These are phyloP conservation scores for Fraxinus albicans DNA, from an alignment of 305 asterid species.

Conservation along the genomic window DNA sequence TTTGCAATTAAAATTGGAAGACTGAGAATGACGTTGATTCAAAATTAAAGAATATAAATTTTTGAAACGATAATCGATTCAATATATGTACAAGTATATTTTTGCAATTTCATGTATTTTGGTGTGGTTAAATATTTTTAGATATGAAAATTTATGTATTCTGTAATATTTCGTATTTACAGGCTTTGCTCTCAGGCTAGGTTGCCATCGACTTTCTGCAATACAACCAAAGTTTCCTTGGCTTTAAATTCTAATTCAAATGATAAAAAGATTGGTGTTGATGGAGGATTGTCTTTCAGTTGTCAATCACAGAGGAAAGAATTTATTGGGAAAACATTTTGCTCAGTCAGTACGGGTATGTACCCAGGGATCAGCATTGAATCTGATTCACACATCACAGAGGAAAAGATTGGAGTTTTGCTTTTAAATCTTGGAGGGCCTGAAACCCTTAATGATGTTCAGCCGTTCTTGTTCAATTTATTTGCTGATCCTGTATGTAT, in stretches of 20 bases:
- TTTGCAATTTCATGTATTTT: neutral
- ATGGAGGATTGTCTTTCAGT: constrained; percentile 40
- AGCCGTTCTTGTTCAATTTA: constrained; percentile 83
- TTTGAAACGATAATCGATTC: neutral
- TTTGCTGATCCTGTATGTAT: constrained; percentile 86
- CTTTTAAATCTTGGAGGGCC: constrained; percentile 98
- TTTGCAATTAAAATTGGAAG: neutral
- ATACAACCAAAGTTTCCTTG: constrained; percentile 1
- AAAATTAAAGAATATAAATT: neutral
- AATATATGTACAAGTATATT: neutral
- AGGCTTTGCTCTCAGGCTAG: constrained; percentile 30
- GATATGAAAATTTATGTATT: neutral
- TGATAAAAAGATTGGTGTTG: constrained; percentile 17
- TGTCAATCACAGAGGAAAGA: constrained; percentile 29
- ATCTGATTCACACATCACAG: constrained; percentile 39
- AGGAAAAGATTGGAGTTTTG: constrained; percentile 82
- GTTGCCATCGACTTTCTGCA: constrained; percentile 18
- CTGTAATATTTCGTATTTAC: neutral
- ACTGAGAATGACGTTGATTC: neutral
- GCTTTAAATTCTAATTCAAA: constrained; percentile 24
- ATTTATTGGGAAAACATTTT: constrained; percentile 39
- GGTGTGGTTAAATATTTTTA: neutral
- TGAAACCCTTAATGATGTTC: constrained; percentile 85
- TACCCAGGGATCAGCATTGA: constrained; percentile 36
- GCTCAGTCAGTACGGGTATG: constrained; percentile 48